A percentile compares a stretch with the other conserved stretches of the same genome.
These are phyloP conservation scores for Tolypocladium album DNA, from an alignment of 2,329 filamentous ascomycete species.

Conservation along the genomic window DNA sequence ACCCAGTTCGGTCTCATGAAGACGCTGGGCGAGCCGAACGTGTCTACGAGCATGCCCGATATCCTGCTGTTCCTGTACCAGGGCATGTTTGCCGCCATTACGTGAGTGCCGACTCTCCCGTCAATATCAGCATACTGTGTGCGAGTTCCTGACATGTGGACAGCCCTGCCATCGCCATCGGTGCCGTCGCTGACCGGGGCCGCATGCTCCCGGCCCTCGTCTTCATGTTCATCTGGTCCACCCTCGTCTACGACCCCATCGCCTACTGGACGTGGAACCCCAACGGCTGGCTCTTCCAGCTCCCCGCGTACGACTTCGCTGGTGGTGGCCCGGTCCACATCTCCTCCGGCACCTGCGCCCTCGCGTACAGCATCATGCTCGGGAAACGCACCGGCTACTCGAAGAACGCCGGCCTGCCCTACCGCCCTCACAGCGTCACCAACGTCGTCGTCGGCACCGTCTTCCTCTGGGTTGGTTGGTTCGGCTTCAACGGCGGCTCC, in stretches of 20 bases:
- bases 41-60: slow-evolving; percentile 62
- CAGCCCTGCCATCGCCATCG: slow-evolving; percentile 46
- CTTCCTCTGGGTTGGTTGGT: slow-evolving; percentile 89
- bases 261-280: slow-evolving; percentile 72
- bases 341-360: slow-evolving; percentile 57
- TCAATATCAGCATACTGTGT: too few relatives aligned
- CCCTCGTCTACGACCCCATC: slow-evolving; percentile 61
- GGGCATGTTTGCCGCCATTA: slow-evolving; percentile 84
- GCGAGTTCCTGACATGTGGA: background rate
- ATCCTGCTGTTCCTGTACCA: slow-evolving; percentile 78
- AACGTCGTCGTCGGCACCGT: slow-evolving; percentile 64
- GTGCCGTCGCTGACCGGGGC: slow-evolving; percentile 49
- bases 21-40: slow-evolving; percentile 66
- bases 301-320: slow-evolving; percentile 64
- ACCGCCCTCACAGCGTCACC: slow-evolving; percentile 64
- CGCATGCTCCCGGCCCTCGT: slow-evolving; percentile 50
- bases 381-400: slow-evolving; percentile 56
- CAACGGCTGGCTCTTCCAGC: slow-evolving; percentile 58
- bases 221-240: slow-evolving; percentile 63
- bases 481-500: slow-evolving; percentile 87
- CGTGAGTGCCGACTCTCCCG: slow-evolving; percentile 41
- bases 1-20: slow-evolving; percentile 73
- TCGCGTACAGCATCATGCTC: slow-evolving; percentile 64
- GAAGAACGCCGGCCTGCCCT: slow-evolving; percentile 50
- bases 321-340: slow-evolving; percentile 69